Evolutionary conservation across 192 early-diverging fungal genomes (phyloP).

Genomic region (Entomortierella parvispora): DNA sequence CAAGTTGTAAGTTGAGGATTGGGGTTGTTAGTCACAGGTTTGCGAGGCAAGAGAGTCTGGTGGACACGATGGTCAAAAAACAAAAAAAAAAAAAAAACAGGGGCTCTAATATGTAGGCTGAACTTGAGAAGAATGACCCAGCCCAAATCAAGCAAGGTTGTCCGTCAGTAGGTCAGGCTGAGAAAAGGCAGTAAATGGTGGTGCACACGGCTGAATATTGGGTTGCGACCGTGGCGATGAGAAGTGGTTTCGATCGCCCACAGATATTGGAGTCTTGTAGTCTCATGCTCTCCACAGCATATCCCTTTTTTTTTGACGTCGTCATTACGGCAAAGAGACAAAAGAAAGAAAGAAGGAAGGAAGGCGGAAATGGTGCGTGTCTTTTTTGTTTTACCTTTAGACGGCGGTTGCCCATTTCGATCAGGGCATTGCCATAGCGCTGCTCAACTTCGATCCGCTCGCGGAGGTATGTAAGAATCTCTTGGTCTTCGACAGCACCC

Average conservation of each 20-base stretch:
- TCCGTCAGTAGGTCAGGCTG: not conserved
- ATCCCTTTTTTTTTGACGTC: conserved; percentile 12
- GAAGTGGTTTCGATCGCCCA: not conserved
- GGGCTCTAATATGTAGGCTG: not conserved
- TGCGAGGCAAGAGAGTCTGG: not conserved
- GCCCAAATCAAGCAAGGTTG: conserved; percentile 5
- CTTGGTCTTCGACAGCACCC: conserved; percentile 64
- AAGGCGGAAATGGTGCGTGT: too few relatives aligned
- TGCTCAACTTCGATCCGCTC: conserved; percentile 62
- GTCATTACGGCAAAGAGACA: not conserved
- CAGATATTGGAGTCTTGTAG: not conserved
- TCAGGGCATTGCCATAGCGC: conserved; percentile 48
- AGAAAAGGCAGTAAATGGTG: not conserved
- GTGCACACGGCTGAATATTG: not conserved
- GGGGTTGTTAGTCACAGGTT: not conserved
- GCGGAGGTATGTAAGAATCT: conserved; percentile 60
- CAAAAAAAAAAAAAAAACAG: not conserved
- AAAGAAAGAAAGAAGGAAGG: too few relatives aligned
- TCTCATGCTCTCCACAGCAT: too few relatives aligned
- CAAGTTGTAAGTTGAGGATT: too few relatives aligned
- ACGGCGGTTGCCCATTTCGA: conserved; percentile 43
- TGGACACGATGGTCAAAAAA: not conserved
- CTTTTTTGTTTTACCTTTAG: conserved; percentile 21
- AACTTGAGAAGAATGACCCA: not conserved
- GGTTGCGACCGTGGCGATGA: not conserved